phyloP scores from a whole-genome alignment of 129 eudicot species.

The Apium graveolens region DNA sequence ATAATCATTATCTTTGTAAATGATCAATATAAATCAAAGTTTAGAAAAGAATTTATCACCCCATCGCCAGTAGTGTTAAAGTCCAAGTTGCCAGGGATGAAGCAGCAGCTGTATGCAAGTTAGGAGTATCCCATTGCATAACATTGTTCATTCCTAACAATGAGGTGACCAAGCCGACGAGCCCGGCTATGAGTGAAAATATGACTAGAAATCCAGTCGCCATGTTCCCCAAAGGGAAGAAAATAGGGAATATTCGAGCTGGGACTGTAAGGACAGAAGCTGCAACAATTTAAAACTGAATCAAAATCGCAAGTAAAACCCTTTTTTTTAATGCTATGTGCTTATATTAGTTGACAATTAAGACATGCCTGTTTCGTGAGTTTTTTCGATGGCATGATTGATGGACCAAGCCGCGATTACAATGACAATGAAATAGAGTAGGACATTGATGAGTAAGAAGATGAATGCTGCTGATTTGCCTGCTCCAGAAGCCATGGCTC shows the following conservation, averaged over 20 bases:
- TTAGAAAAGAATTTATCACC: constrained; percentile 29
- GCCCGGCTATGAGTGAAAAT: constrained; percentile 66
- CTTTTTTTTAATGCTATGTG: too few species aligned
- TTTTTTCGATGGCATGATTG: constrained; percentile 69
- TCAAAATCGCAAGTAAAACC: too few species aligned
- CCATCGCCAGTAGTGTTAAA: constrained; percentile 84
- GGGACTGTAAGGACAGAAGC: constrained; percentile 54
- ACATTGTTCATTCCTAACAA: constrained; percentile 45
- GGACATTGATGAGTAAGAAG: constrained; percentile 47
- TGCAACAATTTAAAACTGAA: constrained; percentile 18
- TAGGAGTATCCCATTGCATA: constrained; percentile 41
- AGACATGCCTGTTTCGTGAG: constrained; percentile 50
- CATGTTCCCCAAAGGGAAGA: constrained; percentile 75
- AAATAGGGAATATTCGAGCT: constrained; percentile 75
- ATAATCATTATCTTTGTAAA: background rate
- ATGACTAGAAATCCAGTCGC: constrained; percentile 73
- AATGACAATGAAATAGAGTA: constrained; percentile 48
- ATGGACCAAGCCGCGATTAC: constrained; percentile 68
- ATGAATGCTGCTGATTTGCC: constrained; percentile 57
- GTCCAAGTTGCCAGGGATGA: constrained; percentile 66
- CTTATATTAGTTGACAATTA: background rate
- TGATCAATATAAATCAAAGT: background rate
- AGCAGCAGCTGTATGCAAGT: constrained; percentile 64
- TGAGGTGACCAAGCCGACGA: constrained; percentile 64
- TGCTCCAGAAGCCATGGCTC: constrained; percentile 65